phyloP scores from a whole-genome alignment of 1,284 basidiomycete species.

The Pyrrhoderma lamaoense region DNA sequence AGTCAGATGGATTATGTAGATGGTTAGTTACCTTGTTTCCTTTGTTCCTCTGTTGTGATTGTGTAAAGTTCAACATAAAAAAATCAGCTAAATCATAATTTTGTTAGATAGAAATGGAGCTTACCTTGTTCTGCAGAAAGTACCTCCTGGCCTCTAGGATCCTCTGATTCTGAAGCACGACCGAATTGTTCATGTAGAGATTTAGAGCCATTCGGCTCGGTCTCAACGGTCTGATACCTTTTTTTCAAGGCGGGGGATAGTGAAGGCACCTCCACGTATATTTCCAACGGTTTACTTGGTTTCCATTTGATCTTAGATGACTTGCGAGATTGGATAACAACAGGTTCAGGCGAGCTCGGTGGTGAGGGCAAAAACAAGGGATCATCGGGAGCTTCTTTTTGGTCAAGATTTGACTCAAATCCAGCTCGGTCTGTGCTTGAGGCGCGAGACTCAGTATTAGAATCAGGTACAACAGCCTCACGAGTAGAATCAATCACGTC shows the following conservation, averaged over 20 bases:
- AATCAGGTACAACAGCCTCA: no score
- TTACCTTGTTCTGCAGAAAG: no score
- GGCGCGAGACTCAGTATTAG: slow-evolving; percentile 5
- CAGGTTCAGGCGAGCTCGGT: background rate
- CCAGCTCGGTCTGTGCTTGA: background rate
- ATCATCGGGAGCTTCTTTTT: background rate
- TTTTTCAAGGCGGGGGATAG: background rate
- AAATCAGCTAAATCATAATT: background rate
- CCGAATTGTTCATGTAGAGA: no score
- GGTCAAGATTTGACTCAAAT: slow-evolving; percentile 1
- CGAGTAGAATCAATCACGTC: no score
- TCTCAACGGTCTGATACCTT: background rate
- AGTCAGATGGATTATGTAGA: slow-evolving; percentile 17
- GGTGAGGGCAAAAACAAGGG: slow-evolving; percentile 16
- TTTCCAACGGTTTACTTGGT: background rate
- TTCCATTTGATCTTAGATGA: background rate
- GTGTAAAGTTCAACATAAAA: background rate
- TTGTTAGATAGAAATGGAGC: no score
- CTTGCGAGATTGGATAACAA: background rate
- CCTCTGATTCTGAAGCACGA: no score
- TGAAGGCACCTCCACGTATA: slow-evolving; percentile 11
- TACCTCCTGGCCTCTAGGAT: no score
- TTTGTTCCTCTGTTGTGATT: background rate
- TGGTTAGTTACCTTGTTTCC: slow-evolving; percentile 9
- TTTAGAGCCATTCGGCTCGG: no score